phyloP scores from a whole-genome alignment of 2,329 filamentous ascomycete species.

The Clarireedia monteithiana region DNA sequence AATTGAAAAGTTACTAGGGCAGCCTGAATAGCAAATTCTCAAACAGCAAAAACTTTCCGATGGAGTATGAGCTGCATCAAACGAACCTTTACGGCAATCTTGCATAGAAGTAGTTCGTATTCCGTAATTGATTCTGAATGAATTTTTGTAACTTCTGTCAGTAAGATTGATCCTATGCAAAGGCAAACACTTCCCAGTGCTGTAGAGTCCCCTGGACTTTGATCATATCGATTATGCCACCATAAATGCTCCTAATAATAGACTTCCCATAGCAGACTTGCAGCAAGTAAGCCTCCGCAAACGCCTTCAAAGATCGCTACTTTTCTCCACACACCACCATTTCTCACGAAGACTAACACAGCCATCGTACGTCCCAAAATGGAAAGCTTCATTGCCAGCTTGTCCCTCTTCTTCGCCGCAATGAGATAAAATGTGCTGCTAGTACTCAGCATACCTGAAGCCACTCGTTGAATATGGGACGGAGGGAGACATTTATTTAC shows the following conservation, averaged over 20 bases:
- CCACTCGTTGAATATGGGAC: neutral
- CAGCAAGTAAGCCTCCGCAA: neutral
- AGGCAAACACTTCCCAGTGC: neutral
- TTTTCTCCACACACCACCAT: neutral
- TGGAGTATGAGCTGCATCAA: too few species aligned
- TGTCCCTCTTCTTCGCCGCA: neutral
- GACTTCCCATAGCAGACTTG: neutral
- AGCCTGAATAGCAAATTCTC: too few species aligned
- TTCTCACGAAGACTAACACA: neutral
- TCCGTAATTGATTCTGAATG: too few species aligned
- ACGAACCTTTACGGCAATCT: too few species aligned
- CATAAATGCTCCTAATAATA: neutral
- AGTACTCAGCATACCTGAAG: too few species aligned
- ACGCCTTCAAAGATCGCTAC: neutral
- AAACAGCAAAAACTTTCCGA: too few species aligned
- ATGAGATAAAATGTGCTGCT: neutral
- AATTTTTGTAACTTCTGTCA: too few species aligned
- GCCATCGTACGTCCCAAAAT: neutral
- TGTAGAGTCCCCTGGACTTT: neutral
- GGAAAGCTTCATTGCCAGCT: neutral
- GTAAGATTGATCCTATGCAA: too few species aligned
- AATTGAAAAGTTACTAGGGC: too few species aligned
- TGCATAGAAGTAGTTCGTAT: too few species aligned
- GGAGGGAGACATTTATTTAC: neutral
- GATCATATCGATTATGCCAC: neutral